Evolutionary conservation across 495 filamentous ascomycete genomes (phyloP).

Genomic region (Annulohypoxylon nitens): DNA sequence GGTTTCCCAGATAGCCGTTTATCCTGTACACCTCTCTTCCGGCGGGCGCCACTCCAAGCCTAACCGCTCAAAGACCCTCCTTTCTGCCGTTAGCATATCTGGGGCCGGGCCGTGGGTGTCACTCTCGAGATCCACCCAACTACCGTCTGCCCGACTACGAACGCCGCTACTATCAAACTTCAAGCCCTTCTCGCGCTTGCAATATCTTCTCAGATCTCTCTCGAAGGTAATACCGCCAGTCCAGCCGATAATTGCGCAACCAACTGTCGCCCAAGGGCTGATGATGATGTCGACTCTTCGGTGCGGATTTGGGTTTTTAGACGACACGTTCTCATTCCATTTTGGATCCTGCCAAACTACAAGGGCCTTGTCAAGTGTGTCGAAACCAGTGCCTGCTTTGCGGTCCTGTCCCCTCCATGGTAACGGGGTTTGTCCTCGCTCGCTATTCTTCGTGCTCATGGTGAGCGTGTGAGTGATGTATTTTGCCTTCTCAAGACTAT

Average conservation of each 20-base stretch:
- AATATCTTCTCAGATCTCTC: constrained; percentile 84
- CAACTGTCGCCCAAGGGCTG: constrained; percentile 86
- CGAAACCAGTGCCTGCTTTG: constrained; percentile 72
- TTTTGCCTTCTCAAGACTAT: constrained; percentile 71
- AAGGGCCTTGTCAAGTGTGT: constrained; percentile 89
- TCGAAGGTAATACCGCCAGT: constrained; percentile 90
- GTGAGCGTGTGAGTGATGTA: constrained; percentile 88
- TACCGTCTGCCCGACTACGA: constrained; percentile 72
- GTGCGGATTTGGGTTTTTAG: constrained; percentile 79
- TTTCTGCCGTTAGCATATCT: constrained; percentile 79
- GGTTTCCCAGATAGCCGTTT: constrained; percentile 22
- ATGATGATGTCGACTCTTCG: constrained; percentile 95
- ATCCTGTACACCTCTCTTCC: constrained; percentile 81
- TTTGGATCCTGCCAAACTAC: constrained; percentile 92
- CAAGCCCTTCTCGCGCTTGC: constrained; percentile 76
- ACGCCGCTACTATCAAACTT: constrained; percentile 95
- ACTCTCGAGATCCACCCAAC: constrained; percentile 72
- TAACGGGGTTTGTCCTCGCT: constrained; percentile 76
- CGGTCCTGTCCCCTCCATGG: constrained; percentile 59
- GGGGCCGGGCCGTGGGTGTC: constrained; percentile 59
- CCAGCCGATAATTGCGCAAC: constrained; percentile 92
- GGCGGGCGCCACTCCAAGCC: constrained; percentile 80
- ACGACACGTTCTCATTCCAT: constrained; percentile 59
- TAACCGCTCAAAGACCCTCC: constrained; percentile 81
- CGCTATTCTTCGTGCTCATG: constrained; percentile 72